phyloP scores from a whole-genome alignment of 768 basidiomycete genomes.

The Clathrus columnatus region DNA sequence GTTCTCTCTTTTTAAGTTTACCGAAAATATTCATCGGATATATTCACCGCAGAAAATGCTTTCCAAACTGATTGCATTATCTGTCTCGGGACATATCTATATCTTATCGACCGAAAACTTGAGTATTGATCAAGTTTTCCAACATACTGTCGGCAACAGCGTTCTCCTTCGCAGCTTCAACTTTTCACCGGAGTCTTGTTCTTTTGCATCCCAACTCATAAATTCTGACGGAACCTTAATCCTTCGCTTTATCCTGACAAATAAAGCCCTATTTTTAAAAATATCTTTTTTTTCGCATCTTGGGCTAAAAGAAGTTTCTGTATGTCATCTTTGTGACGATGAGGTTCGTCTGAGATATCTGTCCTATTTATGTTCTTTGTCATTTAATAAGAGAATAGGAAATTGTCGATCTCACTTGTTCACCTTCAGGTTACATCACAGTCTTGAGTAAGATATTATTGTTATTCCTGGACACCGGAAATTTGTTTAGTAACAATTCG shows the following conservation, averaged over 20 bases:
- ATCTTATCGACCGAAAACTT: constrained; percentile 1
- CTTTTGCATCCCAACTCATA: neutral
- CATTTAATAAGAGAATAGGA: neutral
- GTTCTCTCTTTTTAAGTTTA: constrained; percentile 29
- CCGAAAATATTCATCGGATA: constrained; percentile 33
- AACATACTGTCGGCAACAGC: neutral
- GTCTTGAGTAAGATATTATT: constrained; percentile 6
- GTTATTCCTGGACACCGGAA: no score
- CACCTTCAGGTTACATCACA: constrained; percentile 7
- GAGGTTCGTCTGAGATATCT: neutral
- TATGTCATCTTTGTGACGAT: neutral
- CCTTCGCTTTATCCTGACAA: neutral
- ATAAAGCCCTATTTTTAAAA: neutral
- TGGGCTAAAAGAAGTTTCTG: neutral
- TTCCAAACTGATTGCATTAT: constrained; percentile 11
- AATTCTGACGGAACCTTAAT: neutral
- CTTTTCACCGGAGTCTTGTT: neutral
- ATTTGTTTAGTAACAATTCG: neutral
- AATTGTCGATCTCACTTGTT: constrained; percentile 6
- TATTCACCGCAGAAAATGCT: constrained; percentile 23
- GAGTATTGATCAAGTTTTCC: neutral
- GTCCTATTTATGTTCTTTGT: neutral
- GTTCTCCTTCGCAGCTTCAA: constrained; percentile 3
- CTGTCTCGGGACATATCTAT: constrained; percentile 2
- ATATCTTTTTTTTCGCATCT: neutral